These are phyloP conservation scores for Dothideomycetidae sp. DNA, from an alignment of 2,329 filamentous ascomycete species.

Conservation along the genomic window DNA sequence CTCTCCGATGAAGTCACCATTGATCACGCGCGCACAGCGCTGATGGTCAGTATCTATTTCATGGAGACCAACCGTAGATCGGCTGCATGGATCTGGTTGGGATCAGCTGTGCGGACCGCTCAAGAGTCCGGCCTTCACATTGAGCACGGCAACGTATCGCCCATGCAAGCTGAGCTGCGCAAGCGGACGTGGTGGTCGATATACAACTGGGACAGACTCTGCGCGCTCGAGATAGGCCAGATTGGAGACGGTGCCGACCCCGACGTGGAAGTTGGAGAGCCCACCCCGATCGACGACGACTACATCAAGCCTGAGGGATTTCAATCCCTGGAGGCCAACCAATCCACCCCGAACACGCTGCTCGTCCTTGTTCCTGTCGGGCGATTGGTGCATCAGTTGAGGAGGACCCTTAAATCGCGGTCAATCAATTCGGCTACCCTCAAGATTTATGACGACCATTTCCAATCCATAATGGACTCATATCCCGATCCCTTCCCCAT, in stretches of 20 bases:
- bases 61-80: conserved; percentile 78
- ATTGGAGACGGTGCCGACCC: conserved; percentile 73
- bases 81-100: conserved; percentile 75
- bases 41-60: conserved; percentile 65
- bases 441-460: conserved; percentile 67
- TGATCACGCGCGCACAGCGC: conserved; percentile 57
- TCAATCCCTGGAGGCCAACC: conserved; percentile 24
- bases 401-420: conserved; percentile 53
- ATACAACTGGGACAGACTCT: conserved; percentile 70
- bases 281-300: conserved; percentile 67
- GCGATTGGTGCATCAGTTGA: conserved; percentile 59
- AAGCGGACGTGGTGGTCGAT: conserved; percentile 87
- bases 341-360: conserved; percentile 52
- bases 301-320: conserved; percentile 46
- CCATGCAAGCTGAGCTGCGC: conserved; percentile 72
- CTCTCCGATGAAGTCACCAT: conserved; percentile 68
- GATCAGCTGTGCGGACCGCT: conserved; percentile 60
- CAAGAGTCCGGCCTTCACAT: conserved; percentile 73
- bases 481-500: conserved; percentile 66
- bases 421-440: conserved; percentile 53
- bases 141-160: conserved; percentile 57
- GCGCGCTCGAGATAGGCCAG: conserved; percentile 66
- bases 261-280: conserved; percentile 74
- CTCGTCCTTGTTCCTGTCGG: conserved; percentile 70
- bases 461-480: conserved; percentile 56